phyloP scores from a whole-genome alignment of 768 basidiomycete species.

The Termitomyces sp. region DNA sequence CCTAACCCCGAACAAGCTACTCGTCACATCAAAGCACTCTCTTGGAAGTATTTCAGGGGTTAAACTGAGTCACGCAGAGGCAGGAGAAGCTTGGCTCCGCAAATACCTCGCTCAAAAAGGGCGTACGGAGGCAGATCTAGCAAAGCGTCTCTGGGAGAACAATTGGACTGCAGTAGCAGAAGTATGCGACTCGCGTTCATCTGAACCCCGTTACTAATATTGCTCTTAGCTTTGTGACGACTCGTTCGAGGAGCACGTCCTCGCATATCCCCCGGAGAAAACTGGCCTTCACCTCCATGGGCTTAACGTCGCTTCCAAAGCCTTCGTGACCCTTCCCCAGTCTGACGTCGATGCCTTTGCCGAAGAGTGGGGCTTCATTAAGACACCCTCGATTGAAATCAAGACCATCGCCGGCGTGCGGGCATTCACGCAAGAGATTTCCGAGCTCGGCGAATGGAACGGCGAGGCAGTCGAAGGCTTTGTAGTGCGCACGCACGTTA shows the following conservation, averaged over 20 bases:
- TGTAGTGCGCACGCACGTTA: constrained; percentile 78
- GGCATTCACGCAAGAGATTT: constrained; percentile 65
- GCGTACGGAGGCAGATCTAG: constrained; percentile 71
- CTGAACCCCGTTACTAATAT: neutral
- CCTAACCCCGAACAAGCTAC: constrained; percentile 63
- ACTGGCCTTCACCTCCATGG: constrained; percentile 94
- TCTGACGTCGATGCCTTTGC: constrained; percentile 74
- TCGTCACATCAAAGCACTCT: constrained; percentile 92
- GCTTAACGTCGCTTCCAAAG: constrained; percentile 63
- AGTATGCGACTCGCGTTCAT: constrained; percentile 36
- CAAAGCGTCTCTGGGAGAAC: constrained; percentile 67
- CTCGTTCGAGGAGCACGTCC: constrained; percentile 93
- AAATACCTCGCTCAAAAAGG: constrained; percentile 56
- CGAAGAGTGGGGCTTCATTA: constrained; percentile 86
- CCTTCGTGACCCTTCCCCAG: constrained; percentile 69
- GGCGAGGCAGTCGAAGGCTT: constrained; percentile 90
- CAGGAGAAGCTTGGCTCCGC: constrained; percentile 79
- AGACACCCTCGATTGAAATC: constrained; percentile 57
- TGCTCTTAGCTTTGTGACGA: constrained; percentile 86
- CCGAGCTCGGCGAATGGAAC: constrained; percentile 68
- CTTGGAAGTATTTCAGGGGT: constrained; percentile 51
- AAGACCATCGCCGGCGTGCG: constrained; percentile 62
- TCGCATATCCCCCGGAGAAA: constrained; percentile 72
- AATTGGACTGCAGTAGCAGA: constrained; percentile 91
- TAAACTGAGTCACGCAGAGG: constrained; percentile 66